Evolutionary conservation across 441 rosid species (phyloP), one percentile per base, ranked within the genome.

Genomic region (Theobroma grandiflorum): DNA sequence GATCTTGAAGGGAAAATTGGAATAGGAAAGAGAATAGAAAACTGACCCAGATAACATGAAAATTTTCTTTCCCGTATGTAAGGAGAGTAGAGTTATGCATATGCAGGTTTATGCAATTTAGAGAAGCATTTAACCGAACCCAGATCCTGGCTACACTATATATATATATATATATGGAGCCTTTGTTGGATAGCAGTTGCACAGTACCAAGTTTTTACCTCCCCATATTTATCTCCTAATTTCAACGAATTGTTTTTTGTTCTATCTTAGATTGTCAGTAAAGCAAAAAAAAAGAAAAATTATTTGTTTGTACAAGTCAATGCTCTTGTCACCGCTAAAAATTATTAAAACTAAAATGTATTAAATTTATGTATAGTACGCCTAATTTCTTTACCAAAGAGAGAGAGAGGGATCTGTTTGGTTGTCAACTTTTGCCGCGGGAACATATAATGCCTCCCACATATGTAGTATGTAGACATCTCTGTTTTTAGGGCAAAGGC

Each of bases 371-470:
- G 75, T 53, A 70, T 49, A 16, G 8, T 16, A 50, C 16, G 2
- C 63, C 40, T 7, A 47, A 47, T 47, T 70, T 35, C 18, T 50
- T 33, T 10, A 8, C 49, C 11, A 26, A 26, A 26, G 31, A 26
- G 31, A 26, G 31, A 1, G 20, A 45, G n/a, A 1, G 20, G 22
- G n/a, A 43, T 37, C 47, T n/a, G 22, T 12, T 22, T 49, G 50
- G 16, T 47, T 57, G 83, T 72, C 81, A 81, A 58, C 78, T 79
- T 73, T 40, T 74, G 83, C 77, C 70, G 74, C 75, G 33, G 14
- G 76, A 42, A 65, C 57, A 22, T 65, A 26, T 47, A 43, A 47
- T 42, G 53, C 65, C 8, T 9, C 18, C 18, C 77, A 0, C n/a
- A 58, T n/a, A 57, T 15, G 18, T 15, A 37, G 47, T 61, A 62